These are phyloP conservation scores for Porodaedalea pini DNA, from an alignment of 1,284 basidiomycete genomes.

Conservation along the genomic window DNA sequence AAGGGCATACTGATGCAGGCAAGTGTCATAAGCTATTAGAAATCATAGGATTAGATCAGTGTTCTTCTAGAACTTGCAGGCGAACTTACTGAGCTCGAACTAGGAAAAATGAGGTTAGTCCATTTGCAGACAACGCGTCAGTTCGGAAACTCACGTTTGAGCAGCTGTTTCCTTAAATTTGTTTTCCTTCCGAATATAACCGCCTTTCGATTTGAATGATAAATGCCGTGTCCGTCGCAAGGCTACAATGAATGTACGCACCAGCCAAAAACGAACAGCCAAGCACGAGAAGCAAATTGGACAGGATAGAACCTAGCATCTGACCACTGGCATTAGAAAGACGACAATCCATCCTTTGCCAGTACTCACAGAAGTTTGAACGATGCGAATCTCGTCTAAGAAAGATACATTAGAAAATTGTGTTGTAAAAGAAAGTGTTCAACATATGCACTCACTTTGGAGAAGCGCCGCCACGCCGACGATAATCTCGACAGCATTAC, in stretches of 20 bases:
- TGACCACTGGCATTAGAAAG: conserved; percentile 27
- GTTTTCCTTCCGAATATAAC: conserved; percentile 63
- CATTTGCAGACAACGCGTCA: conserved; percentile 18
- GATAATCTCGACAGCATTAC: conserved; percentile 82
- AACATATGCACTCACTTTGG: conserved; percentile 51
- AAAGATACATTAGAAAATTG: neutral
- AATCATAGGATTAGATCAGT: conserved; percentile 60
- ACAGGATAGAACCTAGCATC: conserved; percentile 82
- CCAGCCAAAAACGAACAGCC: conserved; percentile 87
- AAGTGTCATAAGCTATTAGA: conserved; percentile 75
- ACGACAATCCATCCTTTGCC: neutral
- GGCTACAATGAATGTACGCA: too few relatives aligned
- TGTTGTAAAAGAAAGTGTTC: conserved; percentile 8
- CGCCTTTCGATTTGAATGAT: conserved; percentile 40
- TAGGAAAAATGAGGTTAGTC: conserved; percentile 27
- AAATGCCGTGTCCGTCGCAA: too few relatives aligned
- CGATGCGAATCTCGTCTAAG: conserved; percentile 75
- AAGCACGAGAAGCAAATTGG: conserved; percentile 85
- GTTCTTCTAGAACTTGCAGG: conserved; percentile 72
- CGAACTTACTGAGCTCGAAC: conserved; percentile 56
- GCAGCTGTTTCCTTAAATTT: conserved; percentile 81
- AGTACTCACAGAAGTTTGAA: conserved; percentile 76
- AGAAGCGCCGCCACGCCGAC: conserved; percentile 82
- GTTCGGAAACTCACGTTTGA: conserved; percentile 61
- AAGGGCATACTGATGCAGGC: conserved; percentile 73